Evolutionary conservation across 352 stramenopile species (phyloP), one percentile per base, ranked within the genome.

Genomic region (Globisporangium rhizosaccharum): DNA sequence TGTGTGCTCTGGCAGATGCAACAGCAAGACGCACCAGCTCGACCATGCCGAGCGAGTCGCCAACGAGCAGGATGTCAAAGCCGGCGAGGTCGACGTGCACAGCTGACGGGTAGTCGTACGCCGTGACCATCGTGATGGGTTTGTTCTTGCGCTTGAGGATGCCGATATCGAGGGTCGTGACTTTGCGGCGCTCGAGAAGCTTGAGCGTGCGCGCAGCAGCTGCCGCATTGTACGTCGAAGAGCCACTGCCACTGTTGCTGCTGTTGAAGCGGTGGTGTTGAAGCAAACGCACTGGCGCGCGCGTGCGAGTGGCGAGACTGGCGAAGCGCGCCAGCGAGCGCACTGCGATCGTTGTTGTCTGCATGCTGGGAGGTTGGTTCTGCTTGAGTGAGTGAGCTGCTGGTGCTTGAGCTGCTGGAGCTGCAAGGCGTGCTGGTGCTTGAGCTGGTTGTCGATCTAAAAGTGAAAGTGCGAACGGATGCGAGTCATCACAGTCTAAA

Each of bases 71-170:
- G 5, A 99, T 88, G 68, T 99, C 97, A 58, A 99, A 98, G 41
- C 95, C 96, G 2, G 97, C 97, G 47, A 97, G 80, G 67, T 98
- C 96, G n/a, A 99, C 96, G 70, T 99, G 96, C 44, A 98, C 82
- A 0, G 97, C 96, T 12, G 80, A 93, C 41, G 85, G 97, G 73
- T 98, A 99, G 73, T 99, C 93, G 70, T 99, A 99, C 6, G 96
- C 96, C 33, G 97, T 99, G 25, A 99, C 91, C 96, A 99, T 99
- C n/a, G 91, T 98, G 61, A 99, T 99, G 49, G 97, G 97, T 50
- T 98, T 94, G 33, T 90, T 88, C 66, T 97, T 97, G 69, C 89
- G 78, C 74, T 98, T 97, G 65, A 92, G 81, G 66, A 92, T 88
- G 63, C 82, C 78, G 23, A 94, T 71, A 61, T 94, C 85, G 7